Evolutionary conservation across 2,329 filamentous ascomycete genomes (phyloP).

Genomic region (Nigrograna mackinnonii): DNA sequence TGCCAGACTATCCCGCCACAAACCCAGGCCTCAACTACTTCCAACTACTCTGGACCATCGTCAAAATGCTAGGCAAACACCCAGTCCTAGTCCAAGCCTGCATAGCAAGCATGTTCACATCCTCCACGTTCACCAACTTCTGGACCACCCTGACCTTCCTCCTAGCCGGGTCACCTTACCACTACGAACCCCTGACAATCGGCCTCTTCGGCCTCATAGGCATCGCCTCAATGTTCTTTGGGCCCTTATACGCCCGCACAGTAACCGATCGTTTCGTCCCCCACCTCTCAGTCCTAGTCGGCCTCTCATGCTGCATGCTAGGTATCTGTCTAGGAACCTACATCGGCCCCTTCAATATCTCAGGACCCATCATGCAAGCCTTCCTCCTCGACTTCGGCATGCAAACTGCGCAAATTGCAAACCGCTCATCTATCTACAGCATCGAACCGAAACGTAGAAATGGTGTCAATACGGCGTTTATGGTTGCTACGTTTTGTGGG

Average conservation of each 20-base stretch:
- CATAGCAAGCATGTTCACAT: constrained; percentile 66
- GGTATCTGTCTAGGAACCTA: constrained; percentile 72
- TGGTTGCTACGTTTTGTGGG: constrained; percentile 75
- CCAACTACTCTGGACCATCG: constrained; percentile 66
- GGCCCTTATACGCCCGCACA: constrained; percentile 69
- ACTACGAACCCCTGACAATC: constrained; percentile 69
- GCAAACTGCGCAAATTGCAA: constrained; percentile 75
- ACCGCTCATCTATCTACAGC: constrained; percentile 69
- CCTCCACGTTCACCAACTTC: constrained; percentile 66
- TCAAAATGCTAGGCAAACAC: constrained; percentile 65
- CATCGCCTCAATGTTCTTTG: constrained; percentile 68
- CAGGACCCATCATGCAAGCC: constrained; percentile 74
- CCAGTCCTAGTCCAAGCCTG: constrained; percentile 73
- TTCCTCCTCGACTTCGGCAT: constrained; percentile 71
- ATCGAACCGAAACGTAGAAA: constrained; percentile 74
- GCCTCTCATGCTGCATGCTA: constrained; percentile 60
- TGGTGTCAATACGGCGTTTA: constrained; percentile 80
- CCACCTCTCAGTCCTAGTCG: constrained; percentile 68
- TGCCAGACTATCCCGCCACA: constrained; percentile 80
- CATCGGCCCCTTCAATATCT: constrained; percentile 66
- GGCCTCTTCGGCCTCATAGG: constrained; percentile 81
- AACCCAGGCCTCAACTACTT: constrained; percentile 70
- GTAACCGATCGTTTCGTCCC: constrained; percentile 74
- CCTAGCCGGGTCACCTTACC: constrained; percentile 70
- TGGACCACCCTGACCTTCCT: constrained; percentile 83